Base-by-base conservation (phyloP, 441 rosid species). In the Kokia cookei region DNA sequence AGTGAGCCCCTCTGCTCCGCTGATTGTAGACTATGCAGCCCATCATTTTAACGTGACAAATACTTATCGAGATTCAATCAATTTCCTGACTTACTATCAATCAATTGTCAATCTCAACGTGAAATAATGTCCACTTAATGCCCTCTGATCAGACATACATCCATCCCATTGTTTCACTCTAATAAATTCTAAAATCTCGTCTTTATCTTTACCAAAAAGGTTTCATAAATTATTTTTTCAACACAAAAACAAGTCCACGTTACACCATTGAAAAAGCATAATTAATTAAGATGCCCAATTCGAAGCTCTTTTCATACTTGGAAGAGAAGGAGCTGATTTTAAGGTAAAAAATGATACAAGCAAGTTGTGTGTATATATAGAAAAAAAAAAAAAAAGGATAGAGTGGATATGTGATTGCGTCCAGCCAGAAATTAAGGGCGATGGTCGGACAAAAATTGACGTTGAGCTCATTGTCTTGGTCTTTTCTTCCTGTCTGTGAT, bases 51-150 rank as follows among this genome's bases (percentile, higher is more conserved):
- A 15, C 7, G 37, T 48, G 59, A 67, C 24, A 68, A n/a, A 2
- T 68, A 68, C 60, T 68, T n/a, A 68, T 68, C 72, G 27, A 68
- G 4, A n/a, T 29, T n/a, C 60, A 51, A 50, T 68, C 72, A 68
- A 68, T 29, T 65, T 50, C 12, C 26, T 67, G 17, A 17, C 24
- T 65, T 37, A 43, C 45, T 26, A 66, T 45, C 19, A 3, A 26
- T 8, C 1, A 3, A 14, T 6, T 17, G 57, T 67, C 42, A 64
- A 26, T 67, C 4, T 15, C 58, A 47, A 47, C 22, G 22, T 19
- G 22, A 19, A 19, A 19, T 19, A 19, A 45, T 66, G 37, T 47
- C 40, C 71, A 27, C 24, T 14, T 24, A 26, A 26, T 48, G 15
- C 13, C 57, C n/a, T 48, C 27, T 15, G 37, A 67, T 48, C 26